Base-by-base conservation (phyloP, 345 rosid species). In the Adansonia digitata region DNA sequence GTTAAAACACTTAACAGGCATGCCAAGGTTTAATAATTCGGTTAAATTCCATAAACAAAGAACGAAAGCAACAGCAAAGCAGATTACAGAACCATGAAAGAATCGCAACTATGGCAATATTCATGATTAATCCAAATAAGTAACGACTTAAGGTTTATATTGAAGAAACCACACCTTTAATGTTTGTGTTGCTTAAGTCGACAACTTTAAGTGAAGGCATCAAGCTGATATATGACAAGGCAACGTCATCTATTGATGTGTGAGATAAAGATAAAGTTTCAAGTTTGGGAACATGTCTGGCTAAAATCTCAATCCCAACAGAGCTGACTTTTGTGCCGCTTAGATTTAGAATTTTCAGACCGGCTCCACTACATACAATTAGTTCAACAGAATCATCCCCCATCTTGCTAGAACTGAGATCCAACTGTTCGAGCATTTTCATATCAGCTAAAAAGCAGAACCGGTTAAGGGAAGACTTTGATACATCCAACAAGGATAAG, bases 141-240 rank as follows among this genome's bases (percentile, higher is more conserved):
- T 8, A 67, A 31, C 37, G 74, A 55, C 43, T 52, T 17, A 60
- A 76, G 18, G 39, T 5, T 22, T 37, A 27, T 74, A 7, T 12
- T 6, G 46, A 74, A 63, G 69, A 61, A 62, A 75, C 43, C 73
- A 20, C 81, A 90, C 99, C 99, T 90, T 67, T 85, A 71, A 89
- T 84, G 34, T 78, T 81, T 71, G 97, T 90, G 76, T 83, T 85
- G 85, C 97, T 89, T 73, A 95, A 81, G 84, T 95, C 91, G 74
- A 95, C 75, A 79, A 74, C 76, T 83, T 84, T 89, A 61, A 57
- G 65, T 15, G 65, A 81, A 52, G 94, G 78, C 84, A 95, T 90
- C 80, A 26, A 78, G 78, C 93, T 69, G 51, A 93, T 79, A 82
- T 71, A 87, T 61, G 88, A 75, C 43, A 95, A 52, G 61, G 93